Evolutionary conservation across 768 basidiomycete species (phyloP).

Genomic region (Sporobolomyces pararoseus): DNA sequence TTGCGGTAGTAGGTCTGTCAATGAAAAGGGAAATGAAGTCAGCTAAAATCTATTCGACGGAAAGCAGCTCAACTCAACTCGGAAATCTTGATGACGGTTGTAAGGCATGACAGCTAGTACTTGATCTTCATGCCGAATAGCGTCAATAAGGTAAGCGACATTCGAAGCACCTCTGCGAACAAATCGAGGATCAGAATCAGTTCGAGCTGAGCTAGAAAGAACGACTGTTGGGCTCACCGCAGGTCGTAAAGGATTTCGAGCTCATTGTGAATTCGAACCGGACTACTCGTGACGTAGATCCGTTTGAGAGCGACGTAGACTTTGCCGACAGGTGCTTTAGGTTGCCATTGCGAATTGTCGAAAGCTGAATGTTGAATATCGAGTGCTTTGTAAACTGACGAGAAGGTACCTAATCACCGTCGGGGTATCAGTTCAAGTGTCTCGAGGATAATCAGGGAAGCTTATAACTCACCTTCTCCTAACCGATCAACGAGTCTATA

Average conservation of each 20-base stretch:
- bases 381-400: slow-evolving; percentile 96
- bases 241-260: slow-evolving; percentile 77
- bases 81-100: slow-evolving; percentile 84
- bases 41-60: neutral
- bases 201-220: too few species aligned
- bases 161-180: slow-evolving; percentile 70
- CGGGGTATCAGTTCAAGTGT: neutral
- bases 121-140: slow-evolving; percentile 84
- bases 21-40: neutral
- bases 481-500: slow-evolving; percentile 84
- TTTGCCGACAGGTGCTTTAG: slow-evolving; percentile 44
- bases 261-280: slow-evolving; percentile 87
- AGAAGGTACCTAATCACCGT: slow-evolving; percentile 98
- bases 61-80: slow-evolving; percentile 54
- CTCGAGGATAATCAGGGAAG: neutral
- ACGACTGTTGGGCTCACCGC: slow-evolving; percentile 45
- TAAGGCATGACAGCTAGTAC: slow-evolving; percentile 93
- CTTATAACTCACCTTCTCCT: slow-evolving; percentile 70
- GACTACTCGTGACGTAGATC: slow-evolving; percentile 93
- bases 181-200: too few species aligned
- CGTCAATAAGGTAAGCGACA: slow-evolving; percentile 87
- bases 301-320: slow-evolving; percentile 89
- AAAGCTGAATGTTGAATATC: slow-evolving; percentile 64
- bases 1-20: slow-evolving; percentile 65
- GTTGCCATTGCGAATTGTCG: slow-evolving; percentile 57